phyloP scores from a whole-genome alignment of 1,284 basidiomycete genomes.

The Tilletia walkeri region DNA sequence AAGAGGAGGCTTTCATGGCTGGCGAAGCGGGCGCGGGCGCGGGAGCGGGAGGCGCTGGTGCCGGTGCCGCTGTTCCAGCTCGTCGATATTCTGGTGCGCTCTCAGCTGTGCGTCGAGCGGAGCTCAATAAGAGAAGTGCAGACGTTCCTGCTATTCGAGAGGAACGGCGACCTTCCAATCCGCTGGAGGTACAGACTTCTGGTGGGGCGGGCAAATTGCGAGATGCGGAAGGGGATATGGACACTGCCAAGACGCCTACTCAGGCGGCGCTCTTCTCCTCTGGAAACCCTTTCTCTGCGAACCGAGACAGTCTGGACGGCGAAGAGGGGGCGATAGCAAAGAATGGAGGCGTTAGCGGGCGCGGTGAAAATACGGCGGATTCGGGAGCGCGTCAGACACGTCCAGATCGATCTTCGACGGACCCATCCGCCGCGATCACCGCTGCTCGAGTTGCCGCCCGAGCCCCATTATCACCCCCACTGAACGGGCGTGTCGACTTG shows the following conservation, averaged over 20 bases:
- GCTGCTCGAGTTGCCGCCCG: no score
- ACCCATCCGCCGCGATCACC: no score
- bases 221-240: neutral
- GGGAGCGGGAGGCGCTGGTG: neutral
- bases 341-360: neutral
- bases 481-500: neutral
- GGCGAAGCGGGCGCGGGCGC: neutral
- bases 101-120: neutral
- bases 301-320: neutral
- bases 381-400: neutral
- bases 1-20: constrained; percentile 12
- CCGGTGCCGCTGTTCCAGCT: neutral
- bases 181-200: neutral
- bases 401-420: no score
- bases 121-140: neutral
- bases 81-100: no score
- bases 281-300: neutral
- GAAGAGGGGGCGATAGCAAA: neutral
- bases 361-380: neutral
- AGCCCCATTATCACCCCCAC: neutral
- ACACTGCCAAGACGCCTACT: neutral
- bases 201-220: neutral
- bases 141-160: neutral
- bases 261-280: neutral
- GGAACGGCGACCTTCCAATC: neutral